phyloP scores from a whole-genome alignment of 2,329 filamentous ascomycete species.

The Pleomassaria siparia region DNA sequence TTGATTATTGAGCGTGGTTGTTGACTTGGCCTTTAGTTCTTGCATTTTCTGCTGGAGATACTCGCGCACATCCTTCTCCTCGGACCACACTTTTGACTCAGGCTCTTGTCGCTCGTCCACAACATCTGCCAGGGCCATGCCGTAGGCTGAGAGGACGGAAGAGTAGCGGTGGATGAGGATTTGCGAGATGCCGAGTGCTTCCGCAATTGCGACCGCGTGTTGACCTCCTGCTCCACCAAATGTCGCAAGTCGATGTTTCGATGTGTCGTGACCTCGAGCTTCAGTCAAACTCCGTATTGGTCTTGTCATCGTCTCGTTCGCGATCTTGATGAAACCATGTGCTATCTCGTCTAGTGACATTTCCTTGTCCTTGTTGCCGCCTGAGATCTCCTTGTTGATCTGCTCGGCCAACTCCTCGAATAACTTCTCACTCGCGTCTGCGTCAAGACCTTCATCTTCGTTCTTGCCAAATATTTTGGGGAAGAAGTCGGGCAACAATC shows the following conservation, averaged over 20 bases:
- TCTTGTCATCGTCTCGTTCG: slow-evolving; percentile 88
- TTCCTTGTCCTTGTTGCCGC: slow-evolving; percentile 56
- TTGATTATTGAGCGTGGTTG: slow-evolving; percentile 68
- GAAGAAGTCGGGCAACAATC: slow-evolving; percentile 86
- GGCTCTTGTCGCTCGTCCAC: slow-evolving; percentile 89
- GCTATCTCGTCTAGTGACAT: slow-evolving; percentile 85
- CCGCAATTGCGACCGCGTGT: slow-evolving; percentile 87
- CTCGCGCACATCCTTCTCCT: slow-evolving; percentile 58
- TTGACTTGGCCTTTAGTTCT: slow-evolving; percentile 76
- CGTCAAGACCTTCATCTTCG: slow-evolving; percentile 78
- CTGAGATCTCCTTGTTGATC: slow-evolving; percentile 74
- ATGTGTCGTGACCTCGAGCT: slow-evolving; percentile 88
- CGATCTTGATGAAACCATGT: slow-evolving; percentile 84
- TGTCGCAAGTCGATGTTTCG: slow-evolving; percentile 84
- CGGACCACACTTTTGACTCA: slow-evolving; percentile 62
- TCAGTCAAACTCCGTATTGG: slow-evolving; percentile 90
- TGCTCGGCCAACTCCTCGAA: slow-evolving; percentile 75
- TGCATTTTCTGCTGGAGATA: slow-evolving; percentile 74
- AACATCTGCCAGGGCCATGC: slow-evolving; percentile 90
- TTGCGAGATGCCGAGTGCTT: slow-evolving; percentile 79
- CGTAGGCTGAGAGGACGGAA: slow-evolving; percentile 85
- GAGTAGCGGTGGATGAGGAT: slow-evolving; percentile 87
- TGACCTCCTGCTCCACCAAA: slow-evolving; percentile 92
- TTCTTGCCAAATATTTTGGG: slow-evolving; percentile 93
- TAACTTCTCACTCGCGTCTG: slow-evolving; percentile 71